phyloP scores from a whole-genome alignment of 352 stramenopile genomes.

The Globisporangium orthogonon region DNA sequence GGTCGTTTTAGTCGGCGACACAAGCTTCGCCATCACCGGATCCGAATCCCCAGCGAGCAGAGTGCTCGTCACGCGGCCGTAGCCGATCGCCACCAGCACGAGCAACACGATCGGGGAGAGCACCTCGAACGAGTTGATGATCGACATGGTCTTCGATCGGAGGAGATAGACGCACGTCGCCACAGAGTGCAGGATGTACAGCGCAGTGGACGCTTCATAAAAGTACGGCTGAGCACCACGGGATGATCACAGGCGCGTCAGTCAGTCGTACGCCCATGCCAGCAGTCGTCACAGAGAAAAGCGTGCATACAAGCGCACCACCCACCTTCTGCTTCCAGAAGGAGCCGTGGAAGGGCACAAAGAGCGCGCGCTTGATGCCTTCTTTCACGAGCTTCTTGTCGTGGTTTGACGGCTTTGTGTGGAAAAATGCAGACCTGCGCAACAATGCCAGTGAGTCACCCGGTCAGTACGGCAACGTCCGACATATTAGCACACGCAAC shows the following conservation, averaged over 20 bases:
- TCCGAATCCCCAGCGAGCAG: constrained; percentile 56
- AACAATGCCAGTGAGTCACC: too few relatives aligned
- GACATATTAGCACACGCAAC: too few relatives aligned
- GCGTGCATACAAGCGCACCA: not conserved
- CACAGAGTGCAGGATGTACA: constrained; percentile 50
- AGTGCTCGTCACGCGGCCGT: constrained; percentile 68
- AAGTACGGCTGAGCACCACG: constrained; percentile 36
- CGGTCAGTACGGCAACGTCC: too few relatives aligned
- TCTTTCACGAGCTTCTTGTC: constrained; percentile 77
- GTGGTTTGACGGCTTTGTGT: constrained; percentile 79
- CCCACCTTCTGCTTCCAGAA: constrained; percentile 76
- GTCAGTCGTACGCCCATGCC: not conserved
- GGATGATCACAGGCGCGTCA: not conserved
- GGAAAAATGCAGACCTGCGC: constrained; percentile 69
- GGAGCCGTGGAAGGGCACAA: constrained; percentile 61
- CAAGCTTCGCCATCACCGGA: constrained; percentile 36
- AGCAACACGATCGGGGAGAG: constrained; percentile 50
- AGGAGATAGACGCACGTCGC: constrained; percentile 51
- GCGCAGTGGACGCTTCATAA: constrained; percentile 45
- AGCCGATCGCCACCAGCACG: constrained; percentile 62
- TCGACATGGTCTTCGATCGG: constrained; percentile 29
- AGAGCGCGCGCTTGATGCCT: constrained; percentile 56
- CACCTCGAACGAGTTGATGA: constrained; percentile 67
- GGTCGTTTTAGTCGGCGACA: constrained; percentile 34
- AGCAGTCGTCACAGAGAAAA: not conserved